Conservation (phyloP, 1,284 basidiomycete species). For the Cryptococcus neoformans region DNA sequence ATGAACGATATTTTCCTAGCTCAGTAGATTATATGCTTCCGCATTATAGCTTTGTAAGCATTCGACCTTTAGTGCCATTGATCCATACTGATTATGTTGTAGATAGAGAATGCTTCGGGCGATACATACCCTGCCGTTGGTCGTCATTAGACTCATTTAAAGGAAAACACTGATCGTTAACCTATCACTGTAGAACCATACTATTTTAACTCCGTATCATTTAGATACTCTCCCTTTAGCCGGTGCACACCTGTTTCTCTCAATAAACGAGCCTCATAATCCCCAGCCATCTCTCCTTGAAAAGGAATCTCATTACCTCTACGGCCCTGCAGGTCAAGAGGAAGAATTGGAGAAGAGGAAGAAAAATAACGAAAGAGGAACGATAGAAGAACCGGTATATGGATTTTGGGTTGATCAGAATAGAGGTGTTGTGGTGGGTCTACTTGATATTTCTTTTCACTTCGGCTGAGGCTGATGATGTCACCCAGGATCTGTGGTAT, state of each 20-base stretch:
- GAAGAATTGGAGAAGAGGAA: constrained; percentile 13
- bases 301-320: constrained; percentile 28
- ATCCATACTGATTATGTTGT: background rate
- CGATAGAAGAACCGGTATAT: constrained; percentile 37
- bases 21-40: constrained; percentile 45
- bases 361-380: constrained; percentile 21
- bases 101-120: constrained; percentile 22
- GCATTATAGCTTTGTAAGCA: constrained; percentile 28
- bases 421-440: constrained; percentile 37
- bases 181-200: constrained; percentile 12
- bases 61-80: background rate
- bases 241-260: constrained; percentile 22
- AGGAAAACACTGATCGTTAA: background rate
- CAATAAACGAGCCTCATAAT: constrained; percentile 33
- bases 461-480: no score
- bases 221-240: constrained; percentile 20
- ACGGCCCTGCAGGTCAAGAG: constrained; percentile 32
- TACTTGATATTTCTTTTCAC: background rate
- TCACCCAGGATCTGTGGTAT: constrained; percentile 39
- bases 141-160: background rate
- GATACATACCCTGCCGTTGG: constrained; percentile 10
- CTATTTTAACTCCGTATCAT: constrained; percentile 15
- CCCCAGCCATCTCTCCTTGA: constrained; percentile 34
- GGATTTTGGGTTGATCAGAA: constrained; percentile 44
- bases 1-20: constrained; percentile 41